Base-by-base conservation (phyloP, 2,329 filamentous ascomycete species). In the Penicillium thymicola region DNA sequence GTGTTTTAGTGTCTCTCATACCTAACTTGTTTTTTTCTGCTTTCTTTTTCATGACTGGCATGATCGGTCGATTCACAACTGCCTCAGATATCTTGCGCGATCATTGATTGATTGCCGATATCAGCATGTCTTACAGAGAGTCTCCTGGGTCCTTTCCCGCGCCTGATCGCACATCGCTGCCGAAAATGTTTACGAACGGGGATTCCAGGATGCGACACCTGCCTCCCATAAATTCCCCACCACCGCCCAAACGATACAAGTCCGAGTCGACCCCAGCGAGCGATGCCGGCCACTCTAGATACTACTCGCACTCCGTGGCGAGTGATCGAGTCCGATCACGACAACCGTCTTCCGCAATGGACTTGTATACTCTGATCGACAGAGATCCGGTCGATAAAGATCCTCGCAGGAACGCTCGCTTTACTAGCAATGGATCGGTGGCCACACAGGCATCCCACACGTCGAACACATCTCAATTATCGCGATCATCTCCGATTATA, bases 301-400 rank as follows among this genome's bases (percentile, higher is more conserved):
- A 67, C 45, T 66, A 66, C 46, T 67, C 69, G 28, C 61, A 64
- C 36, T 67, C 70, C 7, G 55, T 68, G 7, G 58, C 59, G 23
- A 68, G 62, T 54, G 69, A 69, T n/a, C 59, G 65, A 27, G 59
- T 59, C 36, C 66, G 69, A 11, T 69, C 70, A 30, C 66, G 71
- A 46, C 69, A 72, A 34, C 70, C 71, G 8, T 73, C 71, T 10
- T 70, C 71, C 8, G 70, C 70, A 1, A 73, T 73, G 71, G 69
- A 72, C 32, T 69, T 73, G 45, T 67, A 73, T 46, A 59, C 60
- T 30, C 66, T 73, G 45, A 70, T 70, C 25, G 70, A 71, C 43
- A 60, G 68, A 58, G 68, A 72, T 51, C 65, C 65, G 8, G 48
- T 56, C 7, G 63, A 67, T 34, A 61, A 60, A 51, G 62, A 65